Percentiles rank a stretch among this genome's conserved stretches.
Evolutionary conservation across 441 rosid species (phyloP).

Genomic region (Hypseocharis bilobata): DNA sequence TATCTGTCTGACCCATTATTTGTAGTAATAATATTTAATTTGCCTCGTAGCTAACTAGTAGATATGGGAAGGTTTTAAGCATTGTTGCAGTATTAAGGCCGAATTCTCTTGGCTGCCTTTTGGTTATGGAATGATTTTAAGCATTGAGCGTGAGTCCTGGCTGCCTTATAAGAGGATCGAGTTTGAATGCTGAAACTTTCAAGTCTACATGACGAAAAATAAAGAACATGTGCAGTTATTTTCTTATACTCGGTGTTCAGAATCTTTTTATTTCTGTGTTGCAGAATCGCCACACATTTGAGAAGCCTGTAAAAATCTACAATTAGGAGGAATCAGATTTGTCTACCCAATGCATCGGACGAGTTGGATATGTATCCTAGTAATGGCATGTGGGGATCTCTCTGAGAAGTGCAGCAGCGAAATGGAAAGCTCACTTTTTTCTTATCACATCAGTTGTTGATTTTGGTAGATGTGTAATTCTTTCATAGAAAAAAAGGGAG

Average conservation of each 20-base stretch:
- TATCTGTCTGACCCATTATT: neutral
- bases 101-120: neutral
- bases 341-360: slow-evolving; percentile 5
- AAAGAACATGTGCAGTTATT: neutral
- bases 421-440: slow-evolving; percentile 10
- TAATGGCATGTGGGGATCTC: neutral
- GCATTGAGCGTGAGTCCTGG: neutral
- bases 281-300: slow-evolving; percentile 57
- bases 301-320: slow-evolving; percentile 61
- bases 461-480: slow-evolving; percentile 25
- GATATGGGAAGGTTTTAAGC: neutral
- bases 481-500: slow-evolving; percentile 10
- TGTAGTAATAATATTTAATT: neutral
- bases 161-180: neutral
- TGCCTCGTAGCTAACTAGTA: too few relatives aligned
- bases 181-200: neutral
- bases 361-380: neutral
- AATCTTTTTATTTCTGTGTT: slow-evolving; percentile 20
- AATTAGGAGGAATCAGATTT: slow-evolving; percentile 26
- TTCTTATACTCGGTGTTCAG: too few relatives aligned
- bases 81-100: neutral
- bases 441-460: slow-evolving; percentile 13
- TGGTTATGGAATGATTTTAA: neutral
- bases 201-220: neutral
- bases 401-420: slow-evolving; percentile 17